Conservation (phyloP, 2,329 filamentous ascomycete species). For the Magnaporthales sp. region DNA sequence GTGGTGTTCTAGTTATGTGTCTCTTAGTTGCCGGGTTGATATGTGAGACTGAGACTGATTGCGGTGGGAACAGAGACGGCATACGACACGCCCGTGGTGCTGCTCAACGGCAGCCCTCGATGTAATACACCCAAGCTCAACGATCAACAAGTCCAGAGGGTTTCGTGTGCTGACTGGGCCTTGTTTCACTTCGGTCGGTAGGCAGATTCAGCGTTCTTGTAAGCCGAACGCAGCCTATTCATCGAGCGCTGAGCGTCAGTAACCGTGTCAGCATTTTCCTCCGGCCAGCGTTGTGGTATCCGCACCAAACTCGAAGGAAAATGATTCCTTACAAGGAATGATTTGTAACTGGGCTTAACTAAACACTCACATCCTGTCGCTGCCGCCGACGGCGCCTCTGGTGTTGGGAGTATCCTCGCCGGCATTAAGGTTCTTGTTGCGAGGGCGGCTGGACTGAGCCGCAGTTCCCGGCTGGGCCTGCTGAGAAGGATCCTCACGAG, state of each 20-base stretch:
- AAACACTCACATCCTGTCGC: slow-evolving; percentile 94
- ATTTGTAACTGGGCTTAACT: slow-evolving; percentile 45
- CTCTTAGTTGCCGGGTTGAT: background rate
- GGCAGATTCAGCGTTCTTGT: slow-evolving; percentile 26
- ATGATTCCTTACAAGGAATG: slow-evolving; percentile 82
- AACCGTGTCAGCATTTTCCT: slow-evolving; percentile 63
- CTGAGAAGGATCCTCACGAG: slow-evolving; percentile 52
- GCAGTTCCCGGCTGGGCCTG: slow-evolving; percentile 51
- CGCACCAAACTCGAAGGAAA: slow-evolving; percentile 80
- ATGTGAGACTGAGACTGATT: background rate
- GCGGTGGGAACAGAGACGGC: slow-evolving; percentile 1
- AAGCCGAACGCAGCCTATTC: slow-evolving; percentile 77
- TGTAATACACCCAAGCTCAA: slow-evolving; percentile 5
- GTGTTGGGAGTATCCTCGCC: slow-evolving; percentile 61
- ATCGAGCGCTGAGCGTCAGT: slow-evolving; percentile 76
- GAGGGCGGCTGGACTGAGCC: slow-evolving; percentile 17
- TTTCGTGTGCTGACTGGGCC: background rate
- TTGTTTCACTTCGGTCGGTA: slow-evolving; percentile 5
- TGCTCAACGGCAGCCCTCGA: background rate
- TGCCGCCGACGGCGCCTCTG: slow-evolving; percentile 68
- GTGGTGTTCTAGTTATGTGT: background rate
- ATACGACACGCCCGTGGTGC: background rate
- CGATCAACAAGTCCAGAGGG: background rate
- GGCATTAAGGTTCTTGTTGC: slow-evolving; percentile 64
- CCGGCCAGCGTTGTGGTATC: slow-evolving; percentile 60